Evolutionary conservation across 1,139 yeast species (phyloP), one percentile per base, ranked within the genome.

Genomic region (Yamadazyma spencermartinsiae): DNA sequence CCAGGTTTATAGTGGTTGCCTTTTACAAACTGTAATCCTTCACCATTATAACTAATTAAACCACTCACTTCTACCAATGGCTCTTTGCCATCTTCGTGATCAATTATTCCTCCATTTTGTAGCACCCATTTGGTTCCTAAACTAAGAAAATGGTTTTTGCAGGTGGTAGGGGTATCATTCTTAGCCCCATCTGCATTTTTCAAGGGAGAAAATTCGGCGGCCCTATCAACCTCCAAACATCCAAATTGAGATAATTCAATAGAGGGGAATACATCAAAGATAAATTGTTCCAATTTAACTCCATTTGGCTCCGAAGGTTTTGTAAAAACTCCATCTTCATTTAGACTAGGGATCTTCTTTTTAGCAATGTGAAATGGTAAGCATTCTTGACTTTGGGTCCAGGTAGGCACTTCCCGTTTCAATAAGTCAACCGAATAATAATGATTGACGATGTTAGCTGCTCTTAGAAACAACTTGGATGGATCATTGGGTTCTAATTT

Each of bases 361-460:
- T 74, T 78, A 21, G 99, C 98, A 56, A 90, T 80, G 62, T 94
- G 99, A 69, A 84, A 90, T 15, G 98, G 98, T 52, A 94, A 73
- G 54, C 63, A 72, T 40, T 79, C 72, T 55, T 77, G 80, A 14
- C 84, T 76, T 5, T 73, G 62, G 40, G 79, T 78, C 97, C 97
- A 90, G 33, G 68, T 55, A 6, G 86, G 83, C 41, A 89, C 71
- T 64, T 70, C 70, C 33, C 65, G 53, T 23, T 68, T 62, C 53
- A 94, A 69, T 53, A 89, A 76, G 19, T 76, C 82, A 35, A 86
- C 87, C 4, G 92, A 83, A 65, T 92, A 94, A 65, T 90, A 94
- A 63, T 94, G 98, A 59, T 94, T 94, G 43, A 92, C 99, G 49
- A 94, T 94, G 63, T 94, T 94, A 17, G 97, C 99, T 6, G 98